These are phyloP conservation scores for Tricholoma hemisulphureum DNA, from an alignment of 768 basidiomycete genomes.

Conservation along the genomic window DNA sequence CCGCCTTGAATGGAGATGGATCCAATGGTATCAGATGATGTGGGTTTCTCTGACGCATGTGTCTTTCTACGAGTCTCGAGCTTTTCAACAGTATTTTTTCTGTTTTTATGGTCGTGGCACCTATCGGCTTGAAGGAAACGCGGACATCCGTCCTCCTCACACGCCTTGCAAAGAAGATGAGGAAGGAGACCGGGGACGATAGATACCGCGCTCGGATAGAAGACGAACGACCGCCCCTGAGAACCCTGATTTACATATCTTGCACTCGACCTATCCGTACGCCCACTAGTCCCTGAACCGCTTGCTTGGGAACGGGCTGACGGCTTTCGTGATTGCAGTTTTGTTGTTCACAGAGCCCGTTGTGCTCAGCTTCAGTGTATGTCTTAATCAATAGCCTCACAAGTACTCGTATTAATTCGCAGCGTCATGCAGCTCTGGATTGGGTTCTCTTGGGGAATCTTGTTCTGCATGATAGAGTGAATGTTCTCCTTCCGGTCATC, in stretches of 20 bases:
- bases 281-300: conserved; percentile 24
- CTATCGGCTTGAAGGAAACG: conserved; percentile 70
- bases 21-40: conserved; percentile 80
- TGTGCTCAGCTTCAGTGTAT: conserved; percentile 70
- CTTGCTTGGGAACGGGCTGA: not conserved
- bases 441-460: conserved; percentile 73
- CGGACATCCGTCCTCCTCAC: conserved; percentile 69
- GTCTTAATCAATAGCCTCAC: conserved; percentile 15
- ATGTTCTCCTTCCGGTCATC: not conserved
- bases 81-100: conserved; percentile 45
- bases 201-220: conserved; percentile 65
- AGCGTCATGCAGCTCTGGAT: conserved; percentile 55
- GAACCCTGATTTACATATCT: conserved; percentile 63
- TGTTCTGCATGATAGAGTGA: conserved; percentile 50
- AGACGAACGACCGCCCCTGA: conserved; percentile 54
- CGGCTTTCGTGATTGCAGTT: conserved; percentile 37
- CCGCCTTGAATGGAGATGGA: conserved; percentile 73
- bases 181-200: conserved; percentile 63
- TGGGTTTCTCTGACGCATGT: conserved; percentile 23
- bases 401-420: not conserved
- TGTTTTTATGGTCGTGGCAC: conserved; percentile 46
- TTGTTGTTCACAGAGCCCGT: conserved; percentile 71
- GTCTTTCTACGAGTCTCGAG: not conserved
- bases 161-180: conserved; percentile 56
- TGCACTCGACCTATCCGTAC: conserved; percentile 70